These are phyloP conservation scores for Melaleuca alternifolia DNA, from an alignment of 345 rosid genomes.

Conservation along the genomic window DNA sequence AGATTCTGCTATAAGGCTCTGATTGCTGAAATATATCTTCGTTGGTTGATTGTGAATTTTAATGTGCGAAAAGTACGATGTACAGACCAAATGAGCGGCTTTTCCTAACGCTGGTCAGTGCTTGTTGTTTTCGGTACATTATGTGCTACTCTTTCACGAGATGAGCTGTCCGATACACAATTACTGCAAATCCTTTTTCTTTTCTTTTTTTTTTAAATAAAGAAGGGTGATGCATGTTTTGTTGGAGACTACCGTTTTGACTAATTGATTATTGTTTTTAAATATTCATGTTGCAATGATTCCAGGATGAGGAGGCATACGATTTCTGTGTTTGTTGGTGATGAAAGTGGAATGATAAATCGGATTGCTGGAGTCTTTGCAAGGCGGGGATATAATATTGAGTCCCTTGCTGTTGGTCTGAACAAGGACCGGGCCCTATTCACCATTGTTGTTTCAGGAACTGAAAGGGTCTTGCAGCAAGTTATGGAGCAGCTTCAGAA, in stretches of 20 bases:
- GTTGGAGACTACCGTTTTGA: neutral
- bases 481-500: constrained; percentile 91
- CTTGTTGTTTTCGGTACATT: neutral
- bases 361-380: constrained; percentile 97
- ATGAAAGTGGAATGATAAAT: constrained; percentile 96
- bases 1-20: neutral
- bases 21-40: neutral
- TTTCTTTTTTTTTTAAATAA: neutral
- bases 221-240: neutral
- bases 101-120: neutral
- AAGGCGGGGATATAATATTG: constrained; percentile 90
- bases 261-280: neutral
- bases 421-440: constrained; percentile 88
- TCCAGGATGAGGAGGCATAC: constrained; percentile 74
- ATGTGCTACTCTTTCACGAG: neutral
- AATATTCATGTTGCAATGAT: neutral
- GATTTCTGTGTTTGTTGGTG: constrained; percentile 89
- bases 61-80: neutral
- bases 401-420: constrained; percentile 96
- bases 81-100: neutral
- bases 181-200: neutral
- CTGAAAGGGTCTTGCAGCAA: constrained; percentile 70
- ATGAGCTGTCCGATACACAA: neutral
- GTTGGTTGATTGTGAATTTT: neutral
- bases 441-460: constrained; percentile 87